phyloP scores from a whole-genome alignment of 495 filamentous ascomycete genomes.

The Aspergillus olivimuriae region DNA sequence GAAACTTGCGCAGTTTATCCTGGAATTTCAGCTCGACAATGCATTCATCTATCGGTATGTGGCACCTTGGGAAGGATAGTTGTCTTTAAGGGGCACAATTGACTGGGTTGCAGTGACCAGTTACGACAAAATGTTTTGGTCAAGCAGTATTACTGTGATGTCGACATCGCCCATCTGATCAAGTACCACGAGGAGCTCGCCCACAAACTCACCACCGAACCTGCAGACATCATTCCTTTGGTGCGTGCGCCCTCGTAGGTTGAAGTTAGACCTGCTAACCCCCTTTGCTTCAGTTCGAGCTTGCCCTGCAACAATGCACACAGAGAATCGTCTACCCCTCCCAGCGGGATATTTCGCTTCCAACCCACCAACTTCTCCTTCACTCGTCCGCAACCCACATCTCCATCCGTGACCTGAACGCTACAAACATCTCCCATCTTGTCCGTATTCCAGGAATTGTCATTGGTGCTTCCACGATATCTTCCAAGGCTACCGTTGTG shows the following conservation, averaged over 20 bases:
- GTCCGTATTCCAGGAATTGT: conserved; percentile 96
- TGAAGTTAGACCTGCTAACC: not conserved
- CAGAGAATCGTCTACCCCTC: conserved; percentile 82
- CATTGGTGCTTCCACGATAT: conserved; percentile 93
- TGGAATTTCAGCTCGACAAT: conserved; percentile 94
- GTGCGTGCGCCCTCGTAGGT: conserved; percentile 39
- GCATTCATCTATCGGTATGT: conserved; percentile 86
- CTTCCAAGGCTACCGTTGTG: conserved; percentile 85
- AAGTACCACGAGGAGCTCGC: conserved; percentile 96
- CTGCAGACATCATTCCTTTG: conserved; percentile 85
- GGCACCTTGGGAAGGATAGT: too few relatives aligned
- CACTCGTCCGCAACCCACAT: conserved; percentile 86
- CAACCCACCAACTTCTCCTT: conserved; percentile 91
- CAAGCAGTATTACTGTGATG: conserved; percentile 93
- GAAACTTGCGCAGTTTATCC: conserved; percentile 68
- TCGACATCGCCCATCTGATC: conserved; percentile 94
- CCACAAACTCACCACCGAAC: conserved; percentile 83
- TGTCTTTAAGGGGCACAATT: too few relatives aligned
- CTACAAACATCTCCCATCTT: conserved; percentile 87
- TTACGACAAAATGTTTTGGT: conserved; percentile 91
- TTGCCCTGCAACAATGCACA: conserved; percentile 82
- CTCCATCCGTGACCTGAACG: conserved; percentile 90
- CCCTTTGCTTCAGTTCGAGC: conserved; percentile 64
- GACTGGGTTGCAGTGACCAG: conserved; percentile 64
- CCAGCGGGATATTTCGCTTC: conserved; percentile 58